A percentile compares a stretch with the other conserved stretches of the same genome.
Conservation (phyloP, 345 rosid genomes). For the Gossypium bickii region DNA sequence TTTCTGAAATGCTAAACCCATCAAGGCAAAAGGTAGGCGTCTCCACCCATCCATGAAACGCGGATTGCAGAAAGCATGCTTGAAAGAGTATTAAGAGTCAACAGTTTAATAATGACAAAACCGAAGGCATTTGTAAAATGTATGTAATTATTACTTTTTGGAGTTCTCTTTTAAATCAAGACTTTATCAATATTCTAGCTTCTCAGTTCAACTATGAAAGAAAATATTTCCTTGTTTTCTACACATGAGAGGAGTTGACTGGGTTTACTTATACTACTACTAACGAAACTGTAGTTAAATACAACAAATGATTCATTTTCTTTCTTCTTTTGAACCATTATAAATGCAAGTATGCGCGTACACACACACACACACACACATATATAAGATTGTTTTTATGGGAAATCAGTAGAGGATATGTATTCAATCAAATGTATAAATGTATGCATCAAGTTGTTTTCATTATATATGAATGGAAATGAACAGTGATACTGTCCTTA, state of each 20-base stretch:
- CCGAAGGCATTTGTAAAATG: neutral
- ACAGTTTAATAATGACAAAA: conserved; percentile 2
- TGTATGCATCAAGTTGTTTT: neutral
- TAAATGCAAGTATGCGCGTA: neutral
- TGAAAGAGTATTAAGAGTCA: conserved; percentile 7
- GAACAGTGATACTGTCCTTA: neutral
- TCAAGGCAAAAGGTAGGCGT: conserved; percentile 1
- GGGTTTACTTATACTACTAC: neutral
- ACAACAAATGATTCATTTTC: neutral
- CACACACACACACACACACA: neutral
- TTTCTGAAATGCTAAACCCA: conserved; percentile 1
- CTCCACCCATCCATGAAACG: conserved; percentile 14
- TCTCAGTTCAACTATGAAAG: neutral
- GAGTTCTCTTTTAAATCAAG: neutral
- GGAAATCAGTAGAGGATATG: neutral
- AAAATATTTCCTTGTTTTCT: neutral
- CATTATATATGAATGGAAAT: neutral
- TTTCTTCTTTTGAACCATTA: conserved; percentile 4
- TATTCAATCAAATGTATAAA: neutral
- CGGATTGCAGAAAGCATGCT: conserved; percentile 15
- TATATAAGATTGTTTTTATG: neutral
- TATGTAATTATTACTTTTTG: neutral
- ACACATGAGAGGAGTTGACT: conserved; percentile 7
- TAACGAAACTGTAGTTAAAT: neutral
- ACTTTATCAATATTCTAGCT: neutral